These are phyloP conservation scores for Graphium sp. DNA, from an alignment of 2,329 filamentous ascomycete genomes.

Conservation along the genomic window DNA sequence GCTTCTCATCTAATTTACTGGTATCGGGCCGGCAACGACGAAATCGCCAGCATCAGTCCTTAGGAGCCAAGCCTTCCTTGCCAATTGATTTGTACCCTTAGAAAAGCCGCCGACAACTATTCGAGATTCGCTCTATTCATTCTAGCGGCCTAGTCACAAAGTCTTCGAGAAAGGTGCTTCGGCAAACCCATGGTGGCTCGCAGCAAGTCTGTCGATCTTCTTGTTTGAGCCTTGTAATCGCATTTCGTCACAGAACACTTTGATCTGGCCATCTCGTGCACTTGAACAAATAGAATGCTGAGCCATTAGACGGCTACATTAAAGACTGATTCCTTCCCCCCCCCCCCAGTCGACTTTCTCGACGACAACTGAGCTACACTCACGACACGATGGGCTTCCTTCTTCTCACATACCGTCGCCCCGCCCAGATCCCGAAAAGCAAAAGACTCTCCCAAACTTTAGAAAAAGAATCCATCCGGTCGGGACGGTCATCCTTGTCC, in stretches of 20 bases:
- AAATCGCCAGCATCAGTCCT: background rate
- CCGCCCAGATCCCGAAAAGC: background rate
- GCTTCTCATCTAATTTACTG: background rate
- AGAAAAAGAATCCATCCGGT: slow-evolving; percentile 1
- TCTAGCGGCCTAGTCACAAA: too few species aligned
- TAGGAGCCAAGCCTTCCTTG: background rate
- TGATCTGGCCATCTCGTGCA: too few species aligned
- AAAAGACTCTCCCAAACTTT: background rate
- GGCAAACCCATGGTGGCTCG: too few species aligned
- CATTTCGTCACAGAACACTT: too few species aligned
- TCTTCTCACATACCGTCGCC: slow-evolving; percentile 1
- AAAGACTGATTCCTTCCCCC: background rate
- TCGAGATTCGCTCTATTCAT: too few species aligned
- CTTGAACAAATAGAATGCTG: too few species aligned
- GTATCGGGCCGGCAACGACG: background rate
- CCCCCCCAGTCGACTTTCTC: background rate
- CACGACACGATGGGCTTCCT: slow-evolving; percentile 1
- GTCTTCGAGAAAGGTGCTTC: too few species aligned
- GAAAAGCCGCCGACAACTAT: too few species aligned
- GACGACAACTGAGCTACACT: background rate
- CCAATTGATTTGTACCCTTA: background rate
- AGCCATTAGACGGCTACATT: too few species aligned
- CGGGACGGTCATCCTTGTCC: background rate
- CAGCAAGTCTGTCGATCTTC: too few species aligned
- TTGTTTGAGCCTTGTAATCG: background rate